Evolutionary conservation across 495 filamentous ascomycete genomes (phyloP).

Genomic region (Cudoniella acicularis): DNA sequence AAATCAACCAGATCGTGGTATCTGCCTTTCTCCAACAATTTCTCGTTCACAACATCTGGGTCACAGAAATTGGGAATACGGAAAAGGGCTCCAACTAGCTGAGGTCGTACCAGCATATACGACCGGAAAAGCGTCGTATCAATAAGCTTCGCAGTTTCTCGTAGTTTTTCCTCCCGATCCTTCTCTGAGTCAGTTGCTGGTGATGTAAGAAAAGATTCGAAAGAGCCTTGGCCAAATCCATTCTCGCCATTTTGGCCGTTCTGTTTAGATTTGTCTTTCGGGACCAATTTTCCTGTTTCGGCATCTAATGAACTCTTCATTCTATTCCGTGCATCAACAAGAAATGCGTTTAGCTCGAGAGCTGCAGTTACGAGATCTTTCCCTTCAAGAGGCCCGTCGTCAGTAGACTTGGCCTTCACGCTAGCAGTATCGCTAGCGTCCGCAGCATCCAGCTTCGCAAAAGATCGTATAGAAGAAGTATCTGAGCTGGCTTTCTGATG

Average conservation of each 20-base stretch:
- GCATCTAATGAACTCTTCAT: constrained; percentile 80
- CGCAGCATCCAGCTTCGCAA: constrained; percentile 42
- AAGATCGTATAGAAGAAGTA: constrained; percentile 62
- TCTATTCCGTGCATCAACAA: constrained; percentile 76
- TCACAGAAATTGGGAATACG: constrained; percentile 97
- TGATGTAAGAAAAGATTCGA: constrained; percentile 42
- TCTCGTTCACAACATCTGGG: constrained; percentile 90
- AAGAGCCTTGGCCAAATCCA: constrained; percentile 43
- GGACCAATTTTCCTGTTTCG: constrained; percentile 67
- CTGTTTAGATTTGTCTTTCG: constrained; percentile 28
- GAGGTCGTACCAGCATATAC: constrained; percentile 85
- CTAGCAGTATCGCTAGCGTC: constrained; percentile 49
- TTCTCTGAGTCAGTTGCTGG: constrained; percentile 49
- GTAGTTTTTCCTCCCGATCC: constrained; percentile 65
- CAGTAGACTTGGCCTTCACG: constrained; percentile 29
- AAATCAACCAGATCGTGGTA: constrained; percentile 97
- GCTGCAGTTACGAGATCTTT: constrained; percentile 80
- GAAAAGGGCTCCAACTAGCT: constrained; percentile 84
- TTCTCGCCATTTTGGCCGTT: constrained; percentile 43
- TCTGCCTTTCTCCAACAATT: constrained; percentile 79
- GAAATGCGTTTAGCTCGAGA: constrained; percentile 75
- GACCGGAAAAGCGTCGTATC: constrained; percentile 93
- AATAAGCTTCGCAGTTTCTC: constrained; percentile 72
- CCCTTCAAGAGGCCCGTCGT: constrained; percentile 57
- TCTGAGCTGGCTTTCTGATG: constrained; percentile 55